These are phyloP conservation scores for Piper longum DNA, from an alignment of 164 flowering plant genomes.

Conservation along the genomic window DNA sequence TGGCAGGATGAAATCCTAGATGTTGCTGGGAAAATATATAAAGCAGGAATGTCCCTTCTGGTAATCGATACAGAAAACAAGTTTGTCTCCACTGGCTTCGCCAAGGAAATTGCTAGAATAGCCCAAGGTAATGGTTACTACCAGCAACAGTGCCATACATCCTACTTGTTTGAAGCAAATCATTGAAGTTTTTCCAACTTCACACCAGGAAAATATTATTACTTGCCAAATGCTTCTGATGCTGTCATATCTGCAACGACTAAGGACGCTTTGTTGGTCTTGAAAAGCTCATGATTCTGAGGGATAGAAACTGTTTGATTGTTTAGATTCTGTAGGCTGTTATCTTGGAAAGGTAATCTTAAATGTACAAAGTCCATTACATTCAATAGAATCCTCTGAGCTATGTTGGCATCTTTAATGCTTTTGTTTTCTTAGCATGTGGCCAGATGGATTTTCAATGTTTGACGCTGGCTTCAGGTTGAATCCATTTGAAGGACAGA, in stretches of 20 bases:
- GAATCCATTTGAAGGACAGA: too few relatives aligned
- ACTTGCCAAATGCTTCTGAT: conserved; percentile 96
- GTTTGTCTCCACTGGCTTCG: conserved; percentile 95
- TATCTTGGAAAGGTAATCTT: too few relatives aligned
- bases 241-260: conserved; percentile 91
- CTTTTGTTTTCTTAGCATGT: too few relatives aligned
- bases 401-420: too few relatives aligned
- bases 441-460: too few relatives aligned
- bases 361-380: too few relatives aligned
- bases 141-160: background rate
- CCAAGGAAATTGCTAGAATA: conserved; percentile 91
- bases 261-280: conserved; percentile 60
- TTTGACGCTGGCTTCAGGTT: too few relatives aligned
- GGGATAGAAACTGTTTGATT: background rate
- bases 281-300: conserved; percentile 48
- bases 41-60: conserved; percentile 92
- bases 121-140: conserved; percentile 54
- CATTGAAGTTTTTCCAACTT: background rate
- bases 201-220: conserved; percentile 79
- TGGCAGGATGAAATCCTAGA: conserved; percentile 89
- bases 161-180: background rate
- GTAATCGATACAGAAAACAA: conserved; percentile 96
- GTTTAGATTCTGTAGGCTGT: background rate
- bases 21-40: conserved; percentile 90
- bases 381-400: too few relatives aligned